A percentile compares a stretch with the other conserved stretches of the same genome.
Evolutionary conservation across 257 asterid species (phyloP).

Genomic region (Mentha longifolia): DNA sequence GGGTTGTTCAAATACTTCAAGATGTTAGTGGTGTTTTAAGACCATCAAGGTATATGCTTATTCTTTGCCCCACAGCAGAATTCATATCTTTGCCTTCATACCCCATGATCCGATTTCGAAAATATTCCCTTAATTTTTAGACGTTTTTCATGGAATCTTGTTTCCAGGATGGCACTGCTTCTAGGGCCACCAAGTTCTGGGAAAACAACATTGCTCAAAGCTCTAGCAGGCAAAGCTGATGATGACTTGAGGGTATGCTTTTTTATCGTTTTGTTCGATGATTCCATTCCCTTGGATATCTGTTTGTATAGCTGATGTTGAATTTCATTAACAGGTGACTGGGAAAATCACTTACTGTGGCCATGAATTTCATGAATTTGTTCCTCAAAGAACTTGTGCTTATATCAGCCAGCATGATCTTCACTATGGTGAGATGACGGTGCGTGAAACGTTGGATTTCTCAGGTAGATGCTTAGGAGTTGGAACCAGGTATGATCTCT

Average conservation of each 20-base stretch:
- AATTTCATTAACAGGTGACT: constrained; percentile 13
- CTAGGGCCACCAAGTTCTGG: constrained; percentile 33
- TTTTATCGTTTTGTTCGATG: neutral
- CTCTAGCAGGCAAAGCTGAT: constrained; percentile 33
- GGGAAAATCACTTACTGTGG: constrained; percentile 32
- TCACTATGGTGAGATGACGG: constrained; percentile 34
- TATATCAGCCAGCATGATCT: constrained; percentile 35
- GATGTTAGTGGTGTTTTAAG: constrained; percentile 73
- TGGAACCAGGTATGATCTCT: constrained; percentile 28
- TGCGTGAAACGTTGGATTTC: constrained; percentile 31
- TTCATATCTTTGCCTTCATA: too few relatives aligned
- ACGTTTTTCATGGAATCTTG: too few relatives aligned
- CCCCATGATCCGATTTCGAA: too few relatives aligned
- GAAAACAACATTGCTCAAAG: constrained; percentile 26
- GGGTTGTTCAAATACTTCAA: constrained; percentile 64
- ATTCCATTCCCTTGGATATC: neutral
- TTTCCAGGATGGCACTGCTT: constrained; percentile 30
- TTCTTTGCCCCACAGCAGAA: neutral
- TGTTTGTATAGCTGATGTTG: neutral
- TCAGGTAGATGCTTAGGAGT: constrained; percentile 34
- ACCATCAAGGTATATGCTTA: constrained; percentile 74
- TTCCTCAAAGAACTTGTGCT: constrained; percentile 35
- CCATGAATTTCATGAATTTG: constrained; percentile 28
- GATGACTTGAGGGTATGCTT: constrained; percentile 24
- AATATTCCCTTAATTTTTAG: too few relatives aligned